Base-by-base conservation (phyloP, 352 stramenopile species). In the Pythium aphanidermatum region DNA sequence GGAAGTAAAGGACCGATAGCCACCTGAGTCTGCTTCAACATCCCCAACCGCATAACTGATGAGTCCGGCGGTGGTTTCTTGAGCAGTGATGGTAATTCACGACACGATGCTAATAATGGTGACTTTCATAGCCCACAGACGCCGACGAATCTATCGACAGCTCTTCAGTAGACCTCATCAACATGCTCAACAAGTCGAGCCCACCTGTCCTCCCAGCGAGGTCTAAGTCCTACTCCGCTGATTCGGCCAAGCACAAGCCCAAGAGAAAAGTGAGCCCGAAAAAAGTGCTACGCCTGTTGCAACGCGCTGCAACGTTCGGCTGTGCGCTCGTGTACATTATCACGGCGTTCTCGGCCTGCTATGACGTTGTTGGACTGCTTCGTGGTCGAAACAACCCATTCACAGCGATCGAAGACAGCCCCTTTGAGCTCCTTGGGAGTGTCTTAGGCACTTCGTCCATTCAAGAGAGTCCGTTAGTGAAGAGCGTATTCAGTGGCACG, bases 281-380 rank as follows among this genome's bases (percentile, higher is more conserved):
- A 33, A 12, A 42, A 20, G 23, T 42, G 12, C 9, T 43, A 2
- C 46, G 52, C 36, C 36, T 52, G 6, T 2, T 57, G 6, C 53
- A 56, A 19, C 39, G 46, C 13, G 5, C 51, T 5, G 29, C 31
- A 14, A 54, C 58, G 24, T 46, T 58, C n/a, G 38, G 7, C 0
- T 46, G 33, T 11, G 47, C 47, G 10, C 20, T 63, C 13, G 14
- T 51, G 6, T 57, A 58, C 29, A 10, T 58, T 5, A 14, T 31
- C 5, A 12, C 33, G 31, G 36, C 25, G 24, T 45, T 53, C 19
- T 21, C 5, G 5, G 33, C 45, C 6, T 31, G 19, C 20, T 7
- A 6, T 7, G 5, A 25, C 2, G 16, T 35, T 2, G 26, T 45
- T 19, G 33, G 37, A 10, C 25, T 53, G n/a, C 26, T 53, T 1